Base-by-base conservation (phyloP, 208 protist genomes). In the Paratrypanosoma confusum region DNA sequence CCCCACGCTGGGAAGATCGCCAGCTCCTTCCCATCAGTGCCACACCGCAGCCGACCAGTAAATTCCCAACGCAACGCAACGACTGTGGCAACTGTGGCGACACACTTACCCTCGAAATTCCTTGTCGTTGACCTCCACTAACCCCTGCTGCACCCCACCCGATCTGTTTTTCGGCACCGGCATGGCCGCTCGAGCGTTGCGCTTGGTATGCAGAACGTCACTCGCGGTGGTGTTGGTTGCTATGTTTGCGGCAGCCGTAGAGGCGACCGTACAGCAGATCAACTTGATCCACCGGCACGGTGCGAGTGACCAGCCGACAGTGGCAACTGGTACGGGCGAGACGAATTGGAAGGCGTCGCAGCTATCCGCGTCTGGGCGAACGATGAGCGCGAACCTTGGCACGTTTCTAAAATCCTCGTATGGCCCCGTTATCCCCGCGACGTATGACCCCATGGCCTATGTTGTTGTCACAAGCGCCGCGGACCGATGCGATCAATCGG, bases 211-310 rank as follows among this genome's bases (percentile, higher is more conserved):
- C n/a, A n/a, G n/a, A n/a, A n/a, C n/a, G n/a, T n/a, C n/a, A n/a
- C n/a, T n/a, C n/a, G n/a, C n/a, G n/a, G n/a, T n/a, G n/a, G n/a
- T n/a, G n/a, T n/a, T 33, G 28, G 28, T 13, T 13, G 28, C 28
- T 13, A 7, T 33, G 8, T n/a, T 33, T 13, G 28, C 8, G 28
- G 8, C 13, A 7, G 28, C 28, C 28, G 28, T 13, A 13, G 28
- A 13, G 28, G 8, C 7, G 7, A 26, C 16, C 5, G 36, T 61
- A 18, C 32, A 40, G 33, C 57, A 64, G 11, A 21, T 64, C 6
- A 45, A 34, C 21, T 26, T 64, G 35, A 5, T 64, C 11, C 57
- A 64, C 28, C 57, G 49, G 8, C 57, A 64, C 32, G 57, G 57
- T 14, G 57, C 57, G 6, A 24, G 48, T 31, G 33, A 50, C 27